Evolutionary conservation across 192 early-diverging fungal genomes (phyloP).

Genomic region (Coemansia sp.): DNA sequence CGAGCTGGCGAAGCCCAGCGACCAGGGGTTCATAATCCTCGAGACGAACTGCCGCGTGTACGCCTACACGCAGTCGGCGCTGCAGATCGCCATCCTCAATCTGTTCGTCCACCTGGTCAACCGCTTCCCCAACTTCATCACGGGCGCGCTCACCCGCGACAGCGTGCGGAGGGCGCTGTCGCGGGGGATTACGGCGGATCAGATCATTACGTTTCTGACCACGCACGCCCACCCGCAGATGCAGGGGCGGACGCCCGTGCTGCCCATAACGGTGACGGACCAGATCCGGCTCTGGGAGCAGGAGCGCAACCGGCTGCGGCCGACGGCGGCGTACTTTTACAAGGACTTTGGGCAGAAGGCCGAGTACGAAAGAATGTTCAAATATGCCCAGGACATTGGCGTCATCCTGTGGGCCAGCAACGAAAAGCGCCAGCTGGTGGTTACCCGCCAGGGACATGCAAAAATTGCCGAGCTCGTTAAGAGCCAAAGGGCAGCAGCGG

Average conservation of each 20-base stretch:
- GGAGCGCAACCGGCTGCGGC: slow-evolving; percentile 80
- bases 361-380: slow-evolving; percentile 72
- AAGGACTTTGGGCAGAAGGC: slow-evolving; percentile 67
- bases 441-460: slow-evolving; percentile 73
- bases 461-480: slow-evolving; percentile 59
- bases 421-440: slow-evolving; percentile 68
- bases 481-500: neutral
- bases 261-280: slow-evolving; percentile 92
- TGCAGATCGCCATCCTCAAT: slow-evolving; percentile 92
- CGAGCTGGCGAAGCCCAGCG: slow-evolving; percentile 33
- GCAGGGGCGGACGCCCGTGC: slow-evolving; percentile 73
- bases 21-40: slow-evolving; percentile 84
- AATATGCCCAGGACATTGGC: slow-evolving; percentile 75
- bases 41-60: slow-evolving; percentile 97
- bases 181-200: slow-evolving; percentile 92
- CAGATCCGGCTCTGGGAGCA: slow-evolving; percentile 97
- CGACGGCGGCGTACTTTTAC: slow-evolving; percentile 67
- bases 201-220: slow-evolving; percentile 90
- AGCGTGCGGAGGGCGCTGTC: slow-evolving; percentile 78
- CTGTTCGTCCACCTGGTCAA: slow-evolving; percentile 83
- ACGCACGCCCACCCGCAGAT: slow-evolving; percentile 93
- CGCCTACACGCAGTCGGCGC: slow-evolving; percentile 91
- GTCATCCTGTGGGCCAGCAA: slow-evolving; percentile 78
- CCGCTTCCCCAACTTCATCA: slow-evolving; percentile 91
- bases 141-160: slow-evolving; percentile 83